A percentile compares a stretch with the other conserved stretches of the same genome.
Conservation (phyloP, 345 rosid species). For the Psidium guajava region DNA sequence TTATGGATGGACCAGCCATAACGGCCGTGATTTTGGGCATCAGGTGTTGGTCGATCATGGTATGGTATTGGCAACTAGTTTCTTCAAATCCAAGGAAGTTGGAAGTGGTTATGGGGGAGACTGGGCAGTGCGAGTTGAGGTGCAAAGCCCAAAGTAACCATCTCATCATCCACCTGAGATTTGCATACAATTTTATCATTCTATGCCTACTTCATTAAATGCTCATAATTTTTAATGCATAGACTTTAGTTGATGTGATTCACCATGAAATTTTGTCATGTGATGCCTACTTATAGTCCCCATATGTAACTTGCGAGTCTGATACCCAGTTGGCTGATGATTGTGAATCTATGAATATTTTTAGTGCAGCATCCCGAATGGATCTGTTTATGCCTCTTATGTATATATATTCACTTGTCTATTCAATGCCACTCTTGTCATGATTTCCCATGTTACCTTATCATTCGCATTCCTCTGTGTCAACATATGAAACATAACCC, state of each 20-base stretch:
- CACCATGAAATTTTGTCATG: not conserved
- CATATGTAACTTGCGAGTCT: not conserved
- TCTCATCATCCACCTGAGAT: constrained; percentile 1
- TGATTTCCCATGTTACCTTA: not conserved
- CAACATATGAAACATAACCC: not conserved
- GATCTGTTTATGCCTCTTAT: not conserved
- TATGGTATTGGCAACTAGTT: constrained; percentile 56
- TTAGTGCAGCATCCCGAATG: not conserved
- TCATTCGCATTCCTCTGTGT: not conserved
- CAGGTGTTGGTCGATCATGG: constrained; percentile 65
- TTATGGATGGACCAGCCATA: constrained; percentile 82
- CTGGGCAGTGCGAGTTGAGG: constrained; percentile 69
- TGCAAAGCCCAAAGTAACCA: constrained; percentile 35
- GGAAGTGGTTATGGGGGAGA: constrained; percentile 95
- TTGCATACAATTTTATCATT: not conserved
- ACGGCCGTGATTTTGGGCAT: constrained; percentile 82
- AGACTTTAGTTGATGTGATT: not conserved
- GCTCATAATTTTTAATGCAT: not conserved
- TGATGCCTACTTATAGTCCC: not conserved
- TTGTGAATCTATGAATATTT: not conserved
- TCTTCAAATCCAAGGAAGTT: constrained; percentile 57
- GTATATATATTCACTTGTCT: not conserved
- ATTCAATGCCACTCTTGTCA: not conserved
- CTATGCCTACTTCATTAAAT: not conserved
- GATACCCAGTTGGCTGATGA: not conserved